These are phyloP conservation scores for Aspergillus bertholletiae DNA, from an alignment of 495 filamentous ascomycete genomes.

Conservation along the genomic window DNA sequence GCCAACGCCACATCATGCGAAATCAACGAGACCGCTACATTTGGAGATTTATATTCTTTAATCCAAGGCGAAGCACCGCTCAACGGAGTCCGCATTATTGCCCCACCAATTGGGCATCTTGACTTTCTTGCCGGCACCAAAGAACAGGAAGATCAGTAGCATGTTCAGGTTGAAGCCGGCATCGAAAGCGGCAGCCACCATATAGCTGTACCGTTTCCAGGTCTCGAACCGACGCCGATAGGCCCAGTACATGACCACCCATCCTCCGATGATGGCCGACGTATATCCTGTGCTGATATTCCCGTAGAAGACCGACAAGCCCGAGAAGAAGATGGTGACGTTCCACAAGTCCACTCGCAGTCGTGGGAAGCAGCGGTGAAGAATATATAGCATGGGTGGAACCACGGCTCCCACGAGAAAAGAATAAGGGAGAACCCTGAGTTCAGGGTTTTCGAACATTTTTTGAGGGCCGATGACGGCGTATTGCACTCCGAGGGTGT, in stretches of 20 bases:
- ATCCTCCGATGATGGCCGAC: slow-evolving; percentile 53
- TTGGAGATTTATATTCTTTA: not conserved
- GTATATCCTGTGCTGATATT: slow-evolving; percentile 51
- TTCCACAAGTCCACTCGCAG: slow-evolving; percentile 54
- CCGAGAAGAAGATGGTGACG: slow-evolving; percentile 49
- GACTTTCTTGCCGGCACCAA: slow-evolving; percentile 48
- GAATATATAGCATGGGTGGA: slow-evolving; percentile 43
- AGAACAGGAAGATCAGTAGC: slow-evolving; percentile 54
- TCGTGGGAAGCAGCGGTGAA: slow-evolving; percentile 46
- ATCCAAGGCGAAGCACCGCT: slow-evolving; percentile 32
- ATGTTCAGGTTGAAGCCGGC: slow-evolving; percentile 56
- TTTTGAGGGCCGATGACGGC: slow-evolving; percentile 51
- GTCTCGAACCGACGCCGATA: slow-evolving; percentile 50
- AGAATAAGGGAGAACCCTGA: slow-evolving; percentile 48
- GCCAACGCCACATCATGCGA: not conserved
- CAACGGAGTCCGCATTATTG: slow-evolving; percentile 37
- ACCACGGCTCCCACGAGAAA: slow-evolving; percentile 52
- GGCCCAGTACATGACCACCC: slow-evolving; percentile 53
- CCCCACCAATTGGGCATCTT: slow-evolving; percentile 59
- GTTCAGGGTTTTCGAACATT: slow-evolving; percentile 48
- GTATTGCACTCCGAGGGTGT: slow-evolving; percentile 53
- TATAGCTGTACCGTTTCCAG: slow-evolving; percentile 55
- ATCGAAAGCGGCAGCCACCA: slow-evolving; percentile 55
- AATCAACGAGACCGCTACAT: not conserved
- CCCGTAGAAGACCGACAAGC: slow-evolving; percentile 31